Evolutionary conservation across 2,329 filamentous ascomycete species (phyloP).

Genomic region (Colletotrichum tofieldiae): DNA sequence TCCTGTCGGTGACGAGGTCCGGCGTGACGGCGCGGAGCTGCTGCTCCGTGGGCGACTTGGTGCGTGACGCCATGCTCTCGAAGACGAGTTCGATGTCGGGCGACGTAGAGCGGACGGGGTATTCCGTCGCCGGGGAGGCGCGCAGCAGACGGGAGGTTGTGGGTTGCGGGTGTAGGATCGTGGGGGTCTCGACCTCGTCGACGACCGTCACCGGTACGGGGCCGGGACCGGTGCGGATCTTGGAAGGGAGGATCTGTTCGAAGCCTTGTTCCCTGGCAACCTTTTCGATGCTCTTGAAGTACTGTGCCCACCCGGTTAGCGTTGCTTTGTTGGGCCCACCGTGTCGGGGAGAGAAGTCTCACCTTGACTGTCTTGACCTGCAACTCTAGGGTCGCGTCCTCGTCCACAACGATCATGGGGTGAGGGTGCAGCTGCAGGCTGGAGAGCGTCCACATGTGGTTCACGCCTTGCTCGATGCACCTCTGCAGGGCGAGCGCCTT

Average conservation of each 20-base stretch:
- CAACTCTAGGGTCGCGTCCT: slow-evolving; percentile 82
- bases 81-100: slow-evolving; percentile 41
- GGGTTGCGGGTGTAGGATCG: slow-evolving; percentile 69
- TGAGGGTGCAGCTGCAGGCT: slow-evolving; percentile 85
- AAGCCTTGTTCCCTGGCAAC: slow-evolving; percentile 71
- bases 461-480: slow-evolving; percentile 86
- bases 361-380: slow-evolving; percentile 82
- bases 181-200: slow-evolving; percentile 60
- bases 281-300: slow-evolving; percentile 81
- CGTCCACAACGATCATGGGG: slow-evolving; percentile 87
- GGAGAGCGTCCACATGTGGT: slow-evolving; percentile 93
- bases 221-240: slow-evolving; percentile 68
- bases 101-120: slow-evolving; percentile 63
- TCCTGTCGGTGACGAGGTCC: slow-evolving; percentile 71
- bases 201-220: slow-evolving; percentile 58
- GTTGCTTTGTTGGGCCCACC: not conserved
- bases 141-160: slow-evolving; percentile 69
- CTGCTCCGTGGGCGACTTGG: slow-evolving; percentile 58
- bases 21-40: slow-evolving; percentile 62
- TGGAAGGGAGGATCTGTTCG: slow-evolving; percentile 71
- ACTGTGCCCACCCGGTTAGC: slow-evolving; percentile 55
- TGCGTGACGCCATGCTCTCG: slow-evolving; percentile 38
- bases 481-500: slow-evolving; percentile 86
- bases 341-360: slow-evolving; percentile 39
- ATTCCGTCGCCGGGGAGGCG: slow-evolving; percentile 70